Conservation (phyloP, 768 basidiomycete genomes). For the Tricholoma flavovirens region DNA sequence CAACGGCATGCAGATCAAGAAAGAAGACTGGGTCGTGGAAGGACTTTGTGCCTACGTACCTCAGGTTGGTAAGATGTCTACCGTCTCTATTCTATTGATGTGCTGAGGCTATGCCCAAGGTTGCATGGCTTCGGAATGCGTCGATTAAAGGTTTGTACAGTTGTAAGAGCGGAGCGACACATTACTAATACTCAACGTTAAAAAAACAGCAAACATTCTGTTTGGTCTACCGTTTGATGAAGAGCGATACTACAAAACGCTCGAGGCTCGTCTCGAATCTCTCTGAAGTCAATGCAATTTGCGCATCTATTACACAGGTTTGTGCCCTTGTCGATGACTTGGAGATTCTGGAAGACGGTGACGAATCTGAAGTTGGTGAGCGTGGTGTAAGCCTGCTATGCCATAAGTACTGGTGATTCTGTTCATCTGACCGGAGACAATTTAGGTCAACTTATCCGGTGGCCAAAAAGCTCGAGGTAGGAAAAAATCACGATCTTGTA, state of each 20-base stretch:
- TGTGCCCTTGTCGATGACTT: slow-evolving; percentile 70
- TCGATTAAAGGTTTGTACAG: slow-evolving; percentile 42
- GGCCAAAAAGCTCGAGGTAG: slow-evolving; percentile 65
- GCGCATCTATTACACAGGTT: slow-evolving; percentile 23
- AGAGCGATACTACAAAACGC: slow-evolving; percentile 69
- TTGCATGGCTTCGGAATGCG: slow-evolving; percentile 70
- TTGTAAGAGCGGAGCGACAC: too few relatives aligned
- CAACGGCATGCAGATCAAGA: slow-evolving; percentile 30
- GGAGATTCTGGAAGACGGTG: slow-evolving; percentile 81
- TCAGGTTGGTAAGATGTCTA: slow-evolving; percentile 47
- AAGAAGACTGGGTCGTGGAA: slow-evolving; percentile 70
- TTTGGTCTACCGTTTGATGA: slow-evolving; percentile 67
- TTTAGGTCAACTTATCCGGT: slow-evolving; percentile 46
- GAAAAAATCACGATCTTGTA: too few relatives aligned
- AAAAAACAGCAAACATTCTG: slow-evolving; percentile 49
- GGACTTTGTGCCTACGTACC: slow-evolving; percentile 87
- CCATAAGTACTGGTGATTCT: not conserved
- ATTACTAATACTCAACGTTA: slow-evolving; percentile 2
- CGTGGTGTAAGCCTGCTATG: slow-evolving; percentile 47
- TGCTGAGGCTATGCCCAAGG: slow-evolving; percentile 17
- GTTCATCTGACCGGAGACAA: too few relatives aligned
- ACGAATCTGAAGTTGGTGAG: slow-evolving; percentile 84
- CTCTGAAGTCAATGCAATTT: too few relatives aligned
- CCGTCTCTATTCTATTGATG: not conserved
- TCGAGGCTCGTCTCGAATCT: slow-evolving; percentile 44